A percentile compares a stretch with the other conserved stretches of the same genome.
Conservation (phyloP, 2,329 filamentous ascomycete genomes). For the Colletotrichum destructivum region DNA sequence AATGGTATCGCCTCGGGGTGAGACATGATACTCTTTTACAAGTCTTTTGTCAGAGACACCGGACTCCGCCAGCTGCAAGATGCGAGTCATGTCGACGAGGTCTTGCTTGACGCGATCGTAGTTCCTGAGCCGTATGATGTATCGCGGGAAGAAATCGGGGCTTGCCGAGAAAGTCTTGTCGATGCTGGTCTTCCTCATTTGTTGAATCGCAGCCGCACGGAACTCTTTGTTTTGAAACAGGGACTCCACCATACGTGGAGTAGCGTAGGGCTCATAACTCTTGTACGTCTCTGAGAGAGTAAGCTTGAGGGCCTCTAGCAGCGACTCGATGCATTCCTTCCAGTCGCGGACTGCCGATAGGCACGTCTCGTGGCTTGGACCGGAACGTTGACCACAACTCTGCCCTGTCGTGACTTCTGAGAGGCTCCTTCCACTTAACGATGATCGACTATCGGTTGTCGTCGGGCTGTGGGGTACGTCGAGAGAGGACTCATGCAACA, state of each 20-base stretch:
- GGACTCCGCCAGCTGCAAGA: slow-evolving; percentile 59
- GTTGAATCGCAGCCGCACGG: slow-evolving; percentile 59
- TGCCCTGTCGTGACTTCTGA: slow-evolving; percentile 8
- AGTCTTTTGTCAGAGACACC: slow-evolving; percentile 57
- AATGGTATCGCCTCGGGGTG: slow-evolving; percentile 63
- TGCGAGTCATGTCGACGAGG: slow-evolving; percentile 55
- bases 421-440: slow-evolving; percentile 18
- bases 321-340: slow-evolving; percentile 58
- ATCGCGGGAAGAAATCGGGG: slow-evolving; percentile 59
- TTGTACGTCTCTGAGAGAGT: slow-evolving; percentile 62
- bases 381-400: slow-evolving; percentile 44
- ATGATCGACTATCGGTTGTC: slow-evolving; percentile 10
- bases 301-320: slow-evolving; percentile 58
- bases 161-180: slow-evolving; percentile 60
- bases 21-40: slow-evolving; percentile 60
- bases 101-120: slow-evolving; percentile 62
- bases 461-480: slow-evolving; percentile 7
- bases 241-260: slow-evolving; percentile 58
- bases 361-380: slow-evolving; percentile 49
- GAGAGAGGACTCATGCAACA: slow-evolving; percentile 1
- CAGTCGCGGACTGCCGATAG: slow-evolving; percentile 61
- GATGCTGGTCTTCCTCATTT: slow-evolving; percentile 63
- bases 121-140: slow-evolving; percentile 64
- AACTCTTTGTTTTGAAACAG: slow-evolving; percentile 60
- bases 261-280: slow-evolving; percentile 60